These are phyloP conservation scores for Singerocomus inundabilis DNA, from an alignment of 1,284 basidiomycete genomes.

Conservation along the genomic window DNA sequence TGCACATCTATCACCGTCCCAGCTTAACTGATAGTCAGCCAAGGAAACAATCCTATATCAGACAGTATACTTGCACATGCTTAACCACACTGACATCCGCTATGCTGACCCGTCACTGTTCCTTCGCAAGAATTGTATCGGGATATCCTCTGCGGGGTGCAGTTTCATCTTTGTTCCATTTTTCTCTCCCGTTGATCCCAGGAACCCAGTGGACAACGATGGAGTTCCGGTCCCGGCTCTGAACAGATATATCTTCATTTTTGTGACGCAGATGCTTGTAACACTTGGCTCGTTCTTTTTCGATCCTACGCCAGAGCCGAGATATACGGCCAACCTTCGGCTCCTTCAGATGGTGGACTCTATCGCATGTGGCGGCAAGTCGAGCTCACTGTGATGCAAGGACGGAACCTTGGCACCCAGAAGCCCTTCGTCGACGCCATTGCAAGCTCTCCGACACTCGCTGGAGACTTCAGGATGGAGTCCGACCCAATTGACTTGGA, in stretches of 20 bases:
- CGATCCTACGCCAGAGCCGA: slow-evolving; percentile 76
- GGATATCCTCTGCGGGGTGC: slow-evolving; percentile 62
- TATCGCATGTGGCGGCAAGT: slow-evolving; percentile 85
- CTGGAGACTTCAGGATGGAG: slow-evolving; percentile 40
- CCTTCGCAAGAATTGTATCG: slow-evolving; percentile 66
- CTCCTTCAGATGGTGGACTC: slow-evolving; percentile 63
- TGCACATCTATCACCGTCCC: slow-evolving; percentile 2
- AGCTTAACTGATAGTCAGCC: slow-evolving; percentile 9
- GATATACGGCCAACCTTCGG: slow-evolving; percentile 62
- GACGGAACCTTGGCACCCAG: slow-evolving; percentile 59
- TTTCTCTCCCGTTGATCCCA: slow-evolving; percentile 8
- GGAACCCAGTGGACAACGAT: slow-evolving; percentile 53
- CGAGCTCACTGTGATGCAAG: slow-evolving; percentile 66
- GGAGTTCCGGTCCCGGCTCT: slow-evolving; percentile 50
- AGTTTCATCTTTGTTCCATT: slow-evolving; percentile 18
- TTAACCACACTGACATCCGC: slow-evolving; percentile 74
- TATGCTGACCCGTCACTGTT: slow-evolving; percentile 69
- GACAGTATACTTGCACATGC: slow-evolving; percentile 66
- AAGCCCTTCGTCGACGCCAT: slow-evolving; percentile 33
- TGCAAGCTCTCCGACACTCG: slow-evolving; percentile 23
- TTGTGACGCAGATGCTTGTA: slow-evolving; percentile 52
- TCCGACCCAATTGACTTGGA: slow-evolving; percentile 60
- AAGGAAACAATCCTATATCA: slow-evolving; percentile 72
- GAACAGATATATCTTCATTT: slow-evolving; percentile 75
- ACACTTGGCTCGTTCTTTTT: slow-evolving; percentile 72